Percentiles rank a stretch among this genome's conserved stretches.
Evolutionary conservation across 2,329 filamentous ascomycete genomes (phyloP).

Genomic region (Sporothrix euskadiensis): DNA sequence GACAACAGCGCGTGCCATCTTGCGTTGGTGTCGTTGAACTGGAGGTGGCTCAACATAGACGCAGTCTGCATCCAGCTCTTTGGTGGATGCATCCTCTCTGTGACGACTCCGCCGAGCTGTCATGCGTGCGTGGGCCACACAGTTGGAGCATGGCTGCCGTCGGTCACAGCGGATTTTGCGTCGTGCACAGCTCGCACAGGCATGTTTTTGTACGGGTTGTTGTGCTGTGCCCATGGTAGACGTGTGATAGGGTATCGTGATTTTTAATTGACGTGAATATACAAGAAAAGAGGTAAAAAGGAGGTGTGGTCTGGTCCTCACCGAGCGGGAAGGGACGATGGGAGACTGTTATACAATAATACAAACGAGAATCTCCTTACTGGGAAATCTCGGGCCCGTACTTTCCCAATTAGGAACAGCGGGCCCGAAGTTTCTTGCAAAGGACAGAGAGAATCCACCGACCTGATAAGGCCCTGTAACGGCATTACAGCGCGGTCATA

Average conservation of each 20-base stretch:
- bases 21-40: slow-evolving; percentile 34
- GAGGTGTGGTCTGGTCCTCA: background rate
- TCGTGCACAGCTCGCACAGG: slow-evolving; percentile 30
- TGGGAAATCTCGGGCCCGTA: slow-evolving; percentile 1
- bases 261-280: background rate
- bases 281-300: background rate
- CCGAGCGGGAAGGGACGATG: background rate
- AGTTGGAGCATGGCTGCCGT: slow-evolving; percentile 31
- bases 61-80: slow-evolving; percentile 28
- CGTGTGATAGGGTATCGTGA: background rate
- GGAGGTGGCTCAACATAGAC: slow-evolving; percentile 34
- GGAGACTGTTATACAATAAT: background rate
- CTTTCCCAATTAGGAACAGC: no score
- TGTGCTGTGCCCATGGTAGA: background rate
- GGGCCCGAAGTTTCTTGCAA: background rate
- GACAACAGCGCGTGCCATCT: slow-evolving; percentile 30
- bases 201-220: slow-evolving; percentile 21
- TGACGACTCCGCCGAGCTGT: background rate
- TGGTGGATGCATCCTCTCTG: background rate
- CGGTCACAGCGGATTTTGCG: slow-evolving; percentile 34
- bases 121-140: slow-evolving; percentile 28
- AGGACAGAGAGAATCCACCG: background rate
- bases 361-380: background rate
- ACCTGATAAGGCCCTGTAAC: background rate
- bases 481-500: background rate